Evolutionary conservation across 139 green algal species (phyloP), one percentile per base, ranked within the genome.

Genomic region (Chlamydomonas urium): DNA sequence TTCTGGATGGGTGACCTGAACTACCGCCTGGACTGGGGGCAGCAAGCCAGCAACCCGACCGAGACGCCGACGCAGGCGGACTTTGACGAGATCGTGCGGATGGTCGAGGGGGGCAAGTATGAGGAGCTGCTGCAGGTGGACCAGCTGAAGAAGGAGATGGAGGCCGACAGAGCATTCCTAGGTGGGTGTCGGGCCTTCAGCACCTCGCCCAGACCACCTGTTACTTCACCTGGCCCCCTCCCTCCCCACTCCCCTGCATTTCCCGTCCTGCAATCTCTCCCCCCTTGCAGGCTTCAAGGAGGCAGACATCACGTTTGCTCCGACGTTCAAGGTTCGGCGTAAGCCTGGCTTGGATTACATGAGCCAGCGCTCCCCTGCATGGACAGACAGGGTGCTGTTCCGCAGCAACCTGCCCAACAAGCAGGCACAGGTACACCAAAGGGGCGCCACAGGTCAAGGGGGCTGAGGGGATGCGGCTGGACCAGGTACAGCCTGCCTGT

Each of bases 1-100:
- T 84, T 91, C 36, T 91, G 85, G 84, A 78, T 91, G 72, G 86
- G 86, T 0, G 86, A 91, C 72, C 69, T 91, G 24, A 91, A 91
- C 80, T 91, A 90, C 82, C 61, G 83, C 38, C 61, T 88, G 48
- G 77, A 88, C 32, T 88, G 76, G 21, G 79, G 79, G 0, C 23
- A 67, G 60, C 80, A 84, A 70, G 75, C 75, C 8, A 24, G 36
- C n/a, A 81, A 66, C 31, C 77, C 65, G 2, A 65, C 71, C 0
- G 77, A 88, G 38, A 77, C 67, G 19, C 79, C 83, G n/a, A 66
- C 59, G 1, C 36, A 62, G 2, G 72, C 78, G 19, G 80, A 89
- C 69, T 82, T 83, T 53, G 47, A 72, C 1, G 63, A 62, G 0
- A 66, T 88, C 38, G 79, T 81, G 50, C 61, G 32, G 32, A 66